These are phyloP conservation scores for Globisporangium spinosum DNA, from an alignment of 352 stramenopile species.

Conservation along the genomic window DNA sequence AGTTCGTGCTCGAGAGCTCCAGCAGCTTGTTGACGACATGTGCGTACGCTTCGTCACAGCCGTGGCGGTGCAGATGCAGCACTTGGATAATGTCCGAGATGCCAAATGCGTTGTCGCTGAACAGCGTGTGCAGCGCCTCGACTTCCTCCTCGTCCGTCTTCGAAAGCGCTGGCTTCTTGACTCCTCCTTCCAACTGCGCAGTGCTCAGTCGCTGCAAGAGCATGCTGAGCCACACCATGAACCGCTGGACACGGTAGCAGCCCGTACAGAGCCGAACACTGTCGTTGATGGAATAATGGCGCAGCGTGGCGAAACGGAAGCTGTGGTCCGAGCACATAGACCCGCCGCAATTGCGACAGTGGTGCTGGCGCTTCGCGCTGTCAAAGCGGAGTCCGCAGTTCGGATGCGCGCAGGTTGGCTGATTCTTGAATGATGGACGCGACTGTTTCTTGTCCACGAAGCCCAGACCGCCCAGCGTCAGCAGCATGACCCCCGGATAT, in stretches of 20 bases:
- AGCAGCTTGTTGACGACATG: slow-evolving; percentile 70
- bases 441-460: slow-evolving; percentile 58
- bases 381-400: slow-evolving; percentile 71
- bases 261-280: slow-evolving; percentile 63
- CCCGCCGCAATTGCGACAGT: slow-evolving; percentile 79
- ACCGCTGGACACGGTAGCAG: slow-evolving; percentile 74
- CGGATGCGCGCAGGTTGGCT: slow-evolving; percentile 51
- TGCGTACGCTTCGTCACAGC: slow-evolving; percentile 69
- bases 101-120: slow-evolving; percentile 54
- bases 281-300: slow-evolving; percentile 59
- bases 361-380: slow-evolving; percentile 74
- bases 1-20: slow-evolving; percentile 50
- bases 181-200: slow-evolving; percentile 34
- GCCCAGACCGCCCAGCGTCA: slow-evolving; percentile 52
- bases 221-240: slow-evolving; percentile 64
- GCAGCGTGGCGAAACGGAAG: slow-evolving; percentile 59
- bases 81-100: slow-evolving; percentile 81
- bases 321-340: slow-evolving; percentile 82
- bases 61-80: slow-evolving; percentile 75
- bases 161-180: slow-evolving; percentile 32
- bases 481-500: slow-evolving; percentile 36
- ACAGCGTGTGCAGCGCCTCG: slow-evolving; percentile 40
- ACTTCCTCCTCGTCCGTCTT: slow-evolving; percentile 65
- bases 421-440: slow-evolving; percentile 72
- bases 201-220: slow-evolving; percentile 56